Evolutionary conservation across 768 basidiomycete genomes (phyloP).

Genomic region (Trametes meyenii): DNA sequence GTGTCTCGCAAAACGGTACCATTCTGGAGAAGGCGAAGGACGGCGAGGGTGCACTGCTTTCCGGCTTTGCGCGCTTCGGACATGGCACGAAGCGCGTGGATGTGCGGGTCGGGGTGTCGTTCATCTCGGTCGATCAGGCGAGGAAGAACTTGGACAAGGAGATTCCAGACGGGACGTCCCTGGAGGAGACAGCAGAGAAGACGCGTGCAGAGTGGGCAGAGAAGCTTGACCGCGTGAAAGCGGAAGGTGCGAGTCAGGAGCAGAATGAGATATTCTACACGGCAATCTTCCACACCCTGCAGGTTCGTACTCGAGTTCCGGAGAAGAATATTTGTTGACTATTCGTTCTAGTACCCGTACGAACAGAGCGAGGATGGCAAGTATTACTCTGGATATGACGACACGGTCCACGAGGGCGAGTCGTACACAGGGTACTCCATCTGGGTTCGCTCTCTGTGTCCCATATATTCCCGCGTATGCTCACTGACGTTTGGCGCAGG

Average conservation of each 20-base stretch:
- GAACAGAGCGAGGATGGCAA: slow-evolving; percentile 66
- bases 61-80: slow-evolving; percentile 54
- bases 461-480: neutral
- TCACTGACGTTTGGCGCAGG: slow-evolving; percentile 43
- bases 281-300: slow-evolving; percentile 62
- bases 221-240: slow-evolving; percentile 42
- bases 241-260: slow-evolving; percentile 38
- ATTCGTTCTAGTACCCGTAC: slow-evolving; percentile 62
- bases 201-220: slow-evolving; percentile 43
- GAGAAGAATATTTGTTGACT: neutral
- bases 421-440: slow-evolving; percentile 84
- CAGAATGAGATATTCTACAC: slow-evolving; percentile 53
- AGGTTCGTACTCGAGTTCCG: slow-evolving; percentile 40
- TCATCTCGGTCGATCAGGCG: slow-evolving; percentile 70
- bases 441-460: slow-evolving; percentile 50
- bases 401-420: slow-evolving; percentile 59
- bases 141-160: slow-evolving; percentile 42
- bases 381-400: slow-evolving; percentile 82
- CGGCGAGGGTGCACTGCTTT: slow-evolving; percentile 48
- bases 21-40: slow-evolving; percentile 32
- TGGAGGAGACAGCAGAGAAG: slow-evolving; percentile 41
- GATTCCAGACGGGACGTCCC: slow-evolving; percentile 41
- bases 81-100: slow-evolving; percentile 41
- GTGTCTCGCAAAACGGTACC: slow-evolving; percentile 52
- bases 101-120: slow-evolving; percentile 70